Percentiles rank a stretch among this genome's conserved stretches.
Evolutionary conservation across 352 stramenopile genomes (phyloP).

Genomic region (Sclerospora graminicola): DNA sequence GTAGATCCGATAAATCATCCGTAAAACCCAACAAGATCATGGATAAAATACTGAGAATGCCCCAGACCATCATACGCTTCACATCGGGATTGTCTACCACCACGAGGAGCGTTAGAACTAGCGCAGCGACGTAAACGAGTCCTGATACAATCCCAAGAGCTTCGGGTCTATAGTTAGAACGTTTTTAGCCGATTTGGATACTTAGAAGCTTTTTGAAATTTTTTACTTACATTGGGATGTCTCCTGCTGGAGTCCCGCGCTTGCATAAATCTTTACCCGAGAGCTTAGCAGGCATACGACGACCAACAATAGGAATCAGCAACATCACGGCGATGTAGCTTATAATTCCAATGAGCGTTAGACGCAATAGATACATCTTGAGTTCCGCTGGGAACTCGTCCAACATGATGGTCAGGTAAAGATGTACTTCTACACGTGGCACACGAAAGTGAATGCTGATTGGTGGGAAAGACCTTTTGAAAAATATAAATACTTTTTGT

Average conservation of each 20-base stretch:
- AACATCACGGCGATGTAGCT: slow-evolving; percentile 53
- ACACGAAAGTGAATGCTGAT: slow-evolving; percentile 2
- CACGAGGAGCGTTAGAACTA: slow-evolving; percentile 60
- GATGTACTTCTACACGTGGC: slow-evolving; percentile 10
- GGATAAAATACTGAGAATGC: slow-evolving; percentile 76
- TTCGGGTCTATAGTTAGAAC: slow-evolving; percentile 73
- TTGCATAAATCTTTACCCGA: slow-evolving; percentile 91
- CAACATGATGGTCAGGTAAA: neutral
- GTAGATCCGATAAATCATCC: slow-evolving; percentile 96
- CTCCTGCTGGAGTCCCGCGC: slow-evolving; percentile 72
- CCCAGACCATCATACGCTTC: slow-evolving; percentile 75
- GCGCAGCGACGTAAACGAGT: slow-evolving; percentile 66
- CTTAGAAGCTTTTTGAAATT: too few species aligned
- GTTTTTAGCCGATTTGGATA: too few species aligned
- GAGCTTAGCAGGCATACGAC: slow-evolving; percentile 68
- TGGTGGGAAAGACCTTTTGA: neutral
- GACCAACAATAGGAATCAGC: slow-evolving; percentile 49
- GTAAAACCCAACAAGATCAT: slow-evolving; percentile 90
- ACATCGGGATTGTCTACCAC: slow-evolving; percentile 57
- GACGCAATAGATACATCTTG: slow-evolving; percentile 31
- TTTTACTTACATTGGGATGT: slow-evolving; percentile 73
- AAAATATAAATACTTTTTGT: too few species aligned
- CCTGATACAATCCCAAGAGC: slow-evolving; percentile 82
- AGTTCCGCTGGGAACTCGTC: slow-evolving; percentile 22
- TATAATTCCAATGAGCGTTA: slow-evolving; percentile 39